Conservation (phyloP, 139 green algal species). For the Pycnococcus provasolii region DNA sequence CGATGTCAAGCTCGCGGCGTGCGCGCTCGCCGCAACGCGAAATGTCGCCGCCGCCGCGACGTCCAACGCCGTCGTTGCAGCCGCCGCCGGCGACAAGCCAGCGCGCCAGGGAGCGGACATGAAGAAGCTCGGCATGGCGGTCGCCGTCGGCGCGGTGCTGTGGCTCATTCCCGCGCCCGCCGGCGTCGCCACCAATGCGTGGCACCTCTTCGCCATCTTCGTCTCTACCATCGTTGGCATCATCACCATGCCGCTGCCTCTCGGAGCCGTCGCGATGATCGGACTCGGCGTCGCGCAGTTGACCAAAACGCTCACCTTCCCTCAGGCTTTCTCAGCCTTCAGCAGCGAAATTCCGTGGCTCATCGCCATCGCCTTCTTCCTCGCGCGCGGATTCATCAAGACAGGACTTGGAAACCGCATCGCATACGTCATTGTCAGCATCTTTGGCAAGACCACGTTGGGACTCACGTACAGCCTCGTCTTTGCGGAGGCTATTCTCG, state of each 20-base stretch:
- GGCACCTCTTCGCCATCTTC: constrained; percentile 89
- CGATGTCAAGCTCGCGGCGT: no score
- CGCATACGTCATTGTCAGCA: constrained; percentile 85
- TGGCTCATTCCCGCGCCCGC: constrained; percentile 70
- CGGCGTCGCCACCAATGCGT: constrained; percentile 52
- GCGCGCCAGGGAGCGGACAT: constrained; percentile 67
- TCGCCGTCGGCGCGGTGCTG: constrained; percentile 55
- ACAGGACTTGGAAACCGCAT: constrained; percentile 90
- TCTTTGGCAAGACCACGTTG: constrained; percentile 93
- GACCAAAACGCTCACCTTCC: constrained; percentile 90
- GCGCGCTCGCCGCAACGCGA: no score
- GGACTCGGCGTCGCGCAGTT: constrained; percentile 84
- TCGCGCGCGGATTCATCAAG: constrained; percentile 97
- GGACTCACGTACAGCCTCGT: constrained; percentile 92
- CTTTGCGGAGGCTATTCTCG: constrained; percentile 89
- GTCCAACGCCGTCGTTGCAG: not conserved
- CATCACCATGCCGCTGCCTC: constrained; percentile 87
- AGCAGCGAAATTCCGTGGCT: constrained; percentile 89
- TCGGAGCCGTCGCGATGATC: constrained; percentile 93
- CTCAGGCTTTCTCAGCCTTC: constrained; percentile 91
- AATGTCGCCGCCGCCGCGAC: no score
- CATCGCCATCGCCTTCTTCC: constrained; percentile 97
- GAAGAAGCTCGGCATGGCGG: constrained; percentile 71
- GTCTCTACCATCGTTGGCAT: constrained; percentile 67
- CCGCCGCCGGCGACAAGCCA: not conserved